Evolutionary conservation across 2,329 filamentous ascomycete species (phyloP), one percentile per base, ranked within the genome.

Genomic region (Teratosphaeria viscida): DNA sequence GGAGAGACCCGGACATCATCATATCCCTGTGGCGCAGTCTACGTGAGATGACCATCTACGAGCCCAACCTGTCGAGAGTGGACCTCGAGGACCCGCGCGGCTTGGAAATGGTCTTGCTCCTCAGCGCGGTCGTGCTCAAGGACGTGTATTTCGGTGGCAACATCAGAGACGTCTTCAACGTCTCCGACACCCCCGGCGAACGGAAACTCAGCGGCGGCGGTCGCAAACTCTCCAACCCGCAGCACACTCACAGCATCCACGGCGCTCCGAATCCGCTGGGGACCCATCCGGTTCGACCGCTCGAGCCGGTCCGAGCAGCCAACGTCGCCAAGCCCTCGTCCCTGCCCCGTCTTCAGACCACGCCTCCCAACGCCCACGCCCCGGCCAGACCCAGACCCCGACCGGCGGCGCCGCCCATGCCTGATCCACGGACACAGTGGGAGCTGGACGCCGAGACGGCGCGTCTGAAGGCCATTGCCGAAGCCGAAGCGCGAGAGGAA

Each of bases 61-160:
- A 99, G 74, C 89, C 92, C 5, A 97, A 97, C 71, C 80, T 97
- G 70, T 86, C 88, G 62, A 82, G 94, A 6, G 87, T 97, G 11
- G 92, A 97, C 52, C 85, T 97, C 62, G 91, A 99, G 73, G 94
- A 99, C 74, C 85, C 88, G 60, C 97, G 96, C 73, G 94, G 94
- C 0, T 78, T 97, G 3, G 94, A 99, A 71, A 83, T 97, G 1
- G 86, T 92, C 1, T 75, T 97, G 26, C 69, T 86, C 32, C 75
- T 87, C 0, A 77, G 81, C 16, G 83, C 82, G 0, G 77, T 82
- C 1, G 81, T 83, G 12, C 85, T 87, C 60, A 77, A 82, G 27
- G 84, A 86, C 65, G 74, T 86, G 5, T 86, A 80, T 72, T 85
- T 85, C 66, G 64, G 63, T 34, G 64, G 61, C 59, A 82, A 85